Evolutionary conservation across 2,329 filamentous ascomycete species (phyloP), one percentile per base, ranked within the genome.

Genomic region (Hypoxylon sp.): DNA sequence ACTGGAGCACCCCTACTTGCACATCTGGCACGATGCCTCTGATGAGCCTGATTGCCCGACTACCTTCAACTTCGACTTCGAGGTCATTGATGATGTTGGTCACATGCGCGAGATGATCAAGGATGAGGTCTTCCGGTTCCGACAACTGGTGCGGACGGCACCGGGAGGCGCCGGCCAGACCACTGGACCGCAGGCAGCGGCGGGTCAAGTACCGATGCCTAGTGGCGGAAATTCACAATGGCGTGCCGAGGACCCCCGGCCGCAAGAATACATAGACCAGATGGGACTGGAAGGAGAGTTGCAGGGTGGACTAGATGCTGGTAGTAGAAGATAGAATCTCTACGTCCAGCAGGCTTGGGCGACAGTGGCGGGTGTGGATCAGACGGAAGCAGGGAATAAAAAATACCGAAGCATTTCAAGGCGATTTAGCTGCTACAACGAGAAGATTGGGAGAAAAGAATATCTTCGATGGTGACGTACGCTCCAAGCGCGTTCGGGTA

Each of bases 101-200:
- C 93, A 98, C 74, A 98, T 99, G 94, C 93, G 96, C 79, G 90
- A 91, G 81, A 97, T 98, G 93, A 99, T 99, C 72, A 85, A 98
- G 65, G 91, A 95, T n/a, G 96, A 99, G 81, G 96, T 99, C 52
- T 86, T 89, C 77, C 87, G 90, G 72, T 99, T 99, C 89, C 89
- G 96, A 69, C 85, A 88, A 76, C 74, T 80, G 32, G 87, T 89
- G 11, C 83, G 86, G 55, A 87, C 83, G 23, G 84, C 81, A 0
- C 84, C 85, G 7, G 83, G 82, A 17, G 66, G 75, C 10, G 74
- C 66, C 28, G 76, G 74, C 21, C 74, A 72, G 14, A 75, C 73
- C 53, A 79, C 76, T 34, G 81, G 75, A 30, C 81, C 82, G 67
- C 80, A 77, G 50, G 71, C 73, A 34, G 78, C 68, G 11, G 76